Evolutionary conservation across 75 land plant genomes (phyloP), one percentile per base, ranked within the genome.

Genomic region (Pinus albicaulis): DNA sequence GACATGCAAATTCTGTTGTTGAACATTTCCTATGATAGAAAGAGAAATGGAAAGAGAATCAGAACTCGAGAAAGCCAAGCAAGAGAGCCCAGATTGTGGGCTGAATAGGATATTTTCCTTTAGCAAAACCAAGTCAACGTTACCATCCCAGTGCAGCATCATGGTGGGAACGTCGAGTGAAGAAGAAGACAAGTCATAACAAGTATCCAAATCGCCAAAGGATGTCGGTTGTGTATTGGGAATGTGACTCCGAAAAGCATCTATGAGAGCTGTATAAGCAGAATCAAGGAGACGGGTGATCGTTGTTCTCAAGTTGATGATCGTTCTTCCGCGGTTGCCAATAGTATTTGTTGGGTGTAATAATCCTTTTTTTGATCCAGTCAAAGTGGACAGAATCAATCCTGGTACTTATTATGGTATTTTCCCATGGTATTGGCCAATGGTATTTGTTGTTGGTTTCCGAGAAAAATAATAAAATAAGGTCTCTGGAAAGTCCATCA

Each of bases 231-330:
- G 57, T 25, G 36, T 55, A 14, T 48, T 66, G 7, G 59, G 52
- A 59, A 87, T 71, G 56, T 81, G 71, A 2, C 74, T 23, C 13
- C 83, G 77, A 80, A 90, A 82, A 56, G 71, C 89, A 76, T 85
- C 80, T 13, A 89, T 17, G 20, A 90, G 73, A 34, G 92, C 86
- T 3, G 13, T 76, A 82, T 87, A 90, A 10, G 82, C 89, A 59
- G 89, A 86, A 72, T 53, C 63, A 52, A 85, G 88, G 22, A 90
- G 84, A 55, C 80, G 31, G 1, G 86, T 83, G 73, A 87, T 77
- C 34, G 78, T 75, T 10, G 92, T 90, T 7, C 90, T 89, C 14
- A 88, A 85, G 74, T 90, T 90, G 72, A 90, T 55, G 57, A 90
- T 66, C 26, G 92, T 88, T 13, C 90, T 90, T 7, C 82, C 74